Evolutionary conservation across 805 yeast species (phyloP).

Genomic region (Danielozyma ontarioensis): DNA sequence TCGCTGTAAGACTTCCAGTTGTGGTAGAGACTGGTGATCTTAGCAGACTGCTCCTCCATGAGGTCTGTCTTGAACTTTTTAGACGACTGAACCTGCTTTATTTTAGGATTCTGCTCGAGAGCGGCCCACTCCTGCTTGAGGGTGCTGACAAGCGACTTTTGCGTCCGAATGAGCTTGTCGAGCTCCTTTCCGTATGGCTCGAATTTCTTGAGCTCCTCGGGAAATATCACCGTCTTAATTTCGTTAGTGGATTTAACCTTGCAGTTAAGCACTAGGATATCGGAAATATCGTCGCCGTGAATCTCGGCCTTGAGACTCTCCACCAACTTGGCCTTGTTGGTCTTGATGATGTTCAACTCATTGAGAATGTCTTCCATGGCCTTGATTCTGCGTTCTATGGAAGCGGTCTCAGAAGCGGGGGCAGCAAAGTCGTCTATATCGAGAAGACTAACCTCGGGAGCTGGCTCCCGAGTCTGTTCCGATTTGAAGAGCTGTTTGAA

Average conservation of each 20-base stretch:
- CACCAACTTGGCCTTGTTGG: slow-evolving; percentile 58
- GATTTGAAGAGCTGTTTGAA: slow-evolving; percentile 28
- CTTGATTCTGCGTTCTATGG: slow-evolving; percentile 33
- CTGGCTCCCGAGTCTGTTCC: slow-evolving; percentile 1
- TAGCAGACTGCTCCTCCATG: slow-evolving; percentile 24
- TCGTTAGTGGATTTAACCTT: slow-evolving; percentile 55
- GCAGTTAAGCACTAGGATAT: slow-evolving; percentile 59
- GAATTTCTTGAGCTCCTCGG: slow-evolving; percentile 72
- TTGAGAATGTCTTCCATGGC: slow-evolving; percentile 53
- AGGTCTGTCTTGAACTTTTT: slow-evolving; percentile 34
- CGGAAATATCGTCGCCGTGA: slow-evolving; percentile 81
- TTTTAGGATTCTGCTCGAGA: slow-evolving; percentile 20
- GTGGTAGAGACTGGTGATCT: slow-evolving; percentile 45
- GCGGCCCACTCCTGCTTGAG: slow-evolving; percentile 26
- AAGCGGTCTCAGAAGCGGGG: slow-evolving; percentile 12
- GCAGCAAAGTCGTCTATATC: slow-evolving; percentile 57
- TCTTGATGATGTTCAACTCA: slow-evolving; percentile 56
- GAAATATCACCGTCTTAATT: slow-evolving; percentile 50
- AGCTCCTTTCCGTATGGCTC: slow-evolving; percentile 61
- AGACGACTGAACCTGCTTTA: slow-evolving; percentile 39
- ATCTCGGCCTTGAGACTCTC: slow-evolving; percentile 63
- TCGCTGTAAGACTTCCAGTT: slow-evolving; percentile 52
- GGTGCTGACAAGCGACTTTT: slow-evolving; percentile 41
- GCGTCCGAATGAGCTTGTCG: slow-evolving; percentile 63
- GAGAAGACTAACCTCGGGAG: slow-evolving; percentile 45